Evolutionary conservation across 2,329 filamentous ascomycete genomes (phyloP), one percentile per base, ranked within the genome.

Genomic region (Penicillium sp.): DNA sequence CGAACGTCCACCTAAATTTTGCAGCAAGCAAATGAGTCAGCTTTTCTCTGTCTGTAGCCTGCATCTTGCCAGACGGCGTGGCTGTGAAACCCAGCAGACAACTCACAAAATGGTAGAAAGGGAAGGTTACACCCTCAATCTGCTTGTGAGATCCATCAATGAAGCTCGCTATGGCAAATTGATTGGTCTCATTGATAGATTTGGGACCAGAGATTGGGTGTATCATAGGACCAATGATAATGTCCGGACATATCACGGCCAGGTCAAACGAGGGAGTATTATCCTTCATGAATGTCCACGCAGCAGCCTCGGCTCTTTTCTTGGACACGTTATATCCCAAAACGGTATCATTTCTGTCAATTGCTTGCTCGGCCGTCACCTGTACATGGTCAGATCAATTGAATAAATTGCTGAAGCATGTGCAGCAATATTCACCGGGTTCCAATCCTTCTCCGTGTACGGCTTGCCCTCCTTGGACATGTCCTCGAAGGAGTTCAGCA

Each of bases 401-500:
- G 15, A 34, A 34, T 10, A 4, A 4, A 18, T 18, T 9, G n/a
- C 18, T 36, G 3, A 3, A 31, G 29, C 29, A 31, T 6, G 12
- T 10, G 29, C 29, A 36, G 34, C n/a, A 8, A 36, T 36, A 13
- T n/a, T 36, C 10, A 38, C 34, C 34, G 34, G 16, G 8, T 38
- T 38, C 34, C 34, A 38, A 38, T 38, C 34, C 10, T 63, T 59
- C 44, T 68, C 60, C 2, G 62, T 66, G 28, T 64, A 65, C 1
- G 63, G 53, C 9, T 54, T 55, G 28, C 62, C 58, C 36, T 60
- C 55, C 8, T 43, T 45, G 18, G 48, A 16, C 42, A 58, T 44
- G 42, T 59, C 44, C 28, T 65, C 50, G 44, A 64, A 59, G 2
- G 67, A 67, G 49, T 68, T 56, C 7, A 68, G 51, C 10, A 68